Evolutionary conservation across 257 asterid species (phyloP).

Genomic region (Plectranthus barbatus): DNA sequence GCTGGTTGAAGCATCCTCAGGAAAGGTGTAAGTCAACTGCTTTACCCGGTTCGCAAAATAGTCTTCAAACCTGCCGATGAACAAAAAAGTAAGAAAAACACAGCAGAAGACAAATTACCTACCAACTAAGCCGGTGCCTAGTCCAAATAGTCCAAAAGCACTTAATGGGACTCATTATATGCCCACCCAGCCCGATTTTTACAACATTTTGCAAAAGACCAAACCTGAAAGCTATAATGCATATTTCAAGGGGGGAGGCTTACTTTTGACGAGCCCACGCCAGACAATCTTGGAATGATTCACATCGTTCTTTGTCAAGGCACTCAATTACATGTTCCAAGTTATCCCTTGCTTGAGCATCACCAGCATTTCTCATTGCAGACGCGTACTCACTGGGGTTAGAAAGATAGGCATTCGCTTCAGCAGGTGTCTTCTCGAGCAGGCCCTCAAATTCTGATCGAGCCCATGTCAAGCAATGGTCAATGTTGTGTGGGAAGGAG

Average conservation of each 20-base stretch:
- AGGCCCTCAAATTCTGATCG: slow-evolving; percentile 92
- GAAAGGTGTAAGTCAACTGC: slow-evolving; percentile 79
- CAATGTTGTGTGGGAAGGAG: slow-evolving; percentile 90
- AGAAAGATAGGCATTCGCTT: slow-evolving; percentile 73
- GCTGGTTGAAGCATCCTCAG: slow-evolving; percentile 86
- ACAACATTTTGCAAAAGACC: no score
- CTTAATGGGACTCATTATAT: no score
- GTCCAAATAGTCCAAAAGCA: no score
- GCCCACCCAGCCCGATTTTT: no score
- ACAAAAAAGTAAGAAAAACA: slow-evolving; percentile 2
- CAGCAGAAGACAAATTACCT: not conserved
- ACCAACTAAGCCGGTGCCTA: no score
- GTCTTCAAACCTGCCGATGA: slow-evolving; percentile 68
- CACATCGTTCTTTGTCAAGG: slow-evolving; percentile 65
- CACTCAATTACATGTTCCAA: slow-evolving; percentile 80
- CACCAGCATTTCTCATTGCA: slow-evolving; percentile 74
- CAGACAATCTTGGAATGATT: slow-evolving; percentile 75
- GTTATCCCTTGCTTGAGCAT: slow-evolving; percentile 91
- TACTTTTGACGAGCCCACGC: slow-evolving; percentile 85
- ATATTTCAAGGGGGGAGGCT: not conserved
- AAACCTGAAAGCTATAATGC: no score
- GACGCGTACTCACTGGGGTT: slow-evolving; percentile 62
- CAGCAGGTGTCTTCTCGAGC: slow-evolving; percentile 89
- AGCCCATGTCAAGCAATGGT: slow-evolving; percentile 97
- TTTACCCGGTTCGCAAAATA: slow-evolving; percentile 71